Base-by-base conservation (phyloP, 83 land plant species). In the Isoetes engelmannii region DNA sequence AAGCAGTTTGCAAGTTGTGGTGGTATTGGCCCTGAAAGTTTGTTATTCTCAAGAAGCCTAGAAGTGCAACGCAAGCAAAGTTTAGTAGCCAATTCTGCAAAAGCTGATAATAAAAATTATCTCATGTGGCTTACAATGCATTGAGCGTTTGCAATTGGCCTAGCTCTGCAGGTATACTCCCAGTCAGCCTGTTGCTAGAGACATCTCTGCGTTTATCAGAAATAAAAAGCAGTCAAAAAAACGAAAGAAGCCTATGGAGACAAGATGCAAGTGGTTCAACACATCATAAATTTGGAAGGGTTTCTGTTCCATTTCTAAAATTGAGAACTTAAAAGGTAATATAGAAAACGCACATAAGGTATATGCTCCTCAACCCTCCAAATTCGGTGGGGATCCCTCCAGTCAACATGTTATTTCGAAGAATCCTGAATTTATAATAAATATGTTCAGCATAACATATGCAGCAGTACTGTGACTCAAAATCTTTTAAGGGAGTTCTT, bases 131-230 rank as follows among this genome's bases (percentile, higher is more conserved):
- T 83, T 79, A 92, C 97, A 87, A 69, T 20, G 78, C 75, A 69
- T 74, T 74, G 48, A 92, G 48, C 45, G 81, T 89, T 61, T 86
- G 88, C n/a, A 89, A 84, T 81, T 87, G 85, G 42, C 87, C 74
- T 65, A 72, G 37, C 71, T 72, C 69, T 72, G 50, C 69, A 47
- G 74, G 74, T 44, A 72, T 47, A 44, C 55, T 72, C 37, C 74
- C 74, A 15, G 48, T 6, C 56, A 72, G 55, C 6, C 10, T 20
- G 68, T 72, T 72, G 44, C 6, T 41, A 4, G 74, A 72, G 0
- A 72, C 6, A 47, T 72, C 74, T 48, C 74, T 72, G 74, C 4
- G 44, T 45, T 7, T 13, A 10, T 43, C 28, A 57, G 43, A 28
- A 21, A 56, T 4, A 51, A 68, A 56, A 68, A 4, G 15, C 18